Base-by-base conservation (phyloP, 176 grass and related monocot species). In the Bonia amplexicaulis region DNA sequence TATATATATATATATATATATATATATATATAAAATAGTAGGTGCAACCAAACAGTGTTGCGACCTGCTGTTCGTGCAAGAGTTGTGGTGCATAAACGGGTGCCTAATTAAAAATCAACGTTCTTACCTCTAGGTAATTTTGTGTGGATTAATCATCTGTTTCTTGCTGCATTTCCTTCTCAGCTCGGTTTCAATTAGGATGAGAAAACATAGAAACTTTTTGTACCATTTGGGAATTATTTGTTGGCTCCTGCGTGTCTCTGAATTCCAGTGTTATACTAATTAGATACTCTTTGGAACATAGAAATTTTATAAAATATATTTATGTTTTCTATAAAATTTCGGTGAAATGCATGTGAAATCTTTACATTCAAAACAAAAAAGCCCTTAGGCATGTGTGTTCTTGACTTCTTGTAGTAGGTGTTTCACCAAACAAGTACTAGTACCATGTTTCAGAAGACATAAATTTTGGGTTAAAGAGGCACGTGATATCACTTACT, bases 401-500 rank as follows among this genome's bases (percentile, higher is more conserved):
- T 20, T 59, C 20, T 16, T 22, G 20, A 79, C 77, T 7, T 59
- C 2, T 35, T 40, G 9, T 62, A n/a, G 4, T 65, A 35, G 25
- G 12, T 9, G 53, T 45, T 71, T 74, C 59, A 54, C 19, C 78
- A 47, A 69, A 40, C 61, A 27, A 48, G 19, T 37, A 8, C 5
- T 0, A 20, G 14, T 54, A 8, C 19, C 60, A 75, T 82, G 78
- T 87, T 55, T 48, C 9, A 82, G 82, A 74, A 69, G 40, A 16
- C 51, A 40, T 25, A 17, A 59, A 76, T 25, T 61, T 57, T 35
- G 47, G 2, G 23, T 9, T 60, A 14, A 70, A 14, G 31, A 6
- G 0, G 37, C 68, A 89, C 59, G 81, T 73, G 81, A 84, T 7
- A 7, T 59, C 63, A 31, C 66, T 73, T 54, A 77, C 80, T 72